Evolutionary conservation across 306 rosid species (phyloP).

Genomic region (Cercis canadensis): DNA sequence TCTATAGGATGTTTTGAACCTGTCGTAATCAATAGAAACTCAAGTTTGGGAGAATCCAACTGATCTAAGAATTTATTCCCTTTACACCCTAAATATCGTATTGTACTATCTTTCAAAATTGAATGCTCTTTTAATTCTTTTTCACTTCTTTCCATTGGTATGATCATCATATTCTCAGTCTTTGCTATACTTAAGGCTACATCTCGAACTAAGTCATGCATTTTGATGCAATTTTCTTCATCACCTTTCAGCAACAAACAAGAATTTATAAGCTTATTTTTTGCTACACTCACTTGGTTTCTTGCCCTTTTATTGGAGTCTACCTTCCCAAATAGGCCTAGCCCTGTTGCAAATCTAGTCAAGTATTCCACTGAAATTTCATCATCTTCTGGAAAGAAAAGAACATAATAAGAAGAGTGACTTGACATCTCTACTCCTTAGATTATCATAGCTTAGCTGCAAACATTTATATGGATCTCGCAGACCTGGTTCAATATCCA

Average conservation of each 20-base stretch:
- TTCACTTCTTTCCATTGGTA: no score
- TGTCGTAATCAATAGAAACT: background rate
- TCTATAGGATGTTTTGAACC: background rate
- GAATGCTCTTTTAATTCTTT: background rate
- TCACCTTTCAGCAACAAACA: constrained; percentile 1
- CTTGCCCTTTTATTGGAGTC: background rate
- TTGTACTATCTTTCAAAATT: background rate
- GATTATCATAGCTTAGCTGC: constrained; percentile 23
- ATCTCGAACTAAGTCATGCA: constrained; percentile 38
- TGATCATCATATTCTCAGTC: background rate
- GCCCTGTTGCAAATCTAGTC: constrained; percentile 1
- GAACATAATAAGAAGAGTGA: constrained; percentile 30
- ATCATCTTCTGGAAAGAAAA: constrained; percentile 35
- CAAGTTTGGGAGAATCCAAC: constrained; percentile 4
- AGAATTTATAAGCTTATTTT: constrained; percentile 12
- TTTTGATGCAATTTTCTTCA: background rate
- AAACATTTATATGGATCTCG: constrained; percentile 13
- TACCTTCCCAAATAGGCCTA: constrained; percentile 4
- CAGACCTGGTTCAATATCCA: background rate
- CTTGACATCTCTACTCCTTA: constrained; percentile 5
- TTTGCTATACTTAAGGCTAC: background rate
- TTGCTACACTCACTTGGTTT: background rate
- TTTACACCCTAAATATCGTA: constrained; percentile 12
- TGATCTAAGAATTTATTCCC: background rate
- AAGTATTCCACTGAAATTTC: constrained; percentile 11